Evolutionary conservation across 768 basidiomycete species (phyloP).

Genomic region (Boletus bicolor): DNA sequence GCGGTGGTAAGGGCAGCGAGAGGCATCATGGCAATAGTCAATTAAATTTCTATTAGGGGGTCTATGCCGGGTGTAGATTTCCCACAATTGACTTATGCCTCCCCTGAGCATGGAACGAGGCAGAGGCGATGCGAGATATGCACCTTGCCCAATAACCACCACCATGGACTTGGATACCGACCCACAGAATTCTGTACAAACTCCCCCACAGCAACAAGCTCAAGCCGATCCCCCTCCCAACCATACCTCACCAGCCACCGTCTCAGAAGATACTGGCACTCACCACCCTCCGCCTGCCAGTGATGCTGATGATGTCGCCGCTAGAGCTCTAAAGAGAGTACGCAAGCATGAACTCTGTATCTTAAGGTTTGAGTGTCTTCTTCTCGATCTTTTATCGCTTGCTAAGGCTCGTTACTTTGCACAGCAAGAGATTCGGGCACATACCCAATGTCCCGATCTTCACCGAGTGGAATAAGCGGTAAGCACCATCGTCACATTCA

Average conservation of each 20-base stretch:
- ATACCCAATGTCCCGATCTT: constrained; percentile 27
- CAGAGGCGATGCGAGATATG: neutral
- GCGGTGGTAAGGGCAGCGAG: neutral
- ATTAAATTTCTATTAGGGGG: neutral
- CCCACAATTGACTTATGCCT: neutral
- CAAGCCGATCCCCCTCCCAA: neutral
- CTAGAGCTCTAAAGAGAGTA: neutral
- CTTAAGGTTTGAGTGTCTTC: neutral
- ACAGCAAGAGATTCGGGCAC: constrained; percentile 23
- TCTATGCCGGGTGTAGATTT: neutral
- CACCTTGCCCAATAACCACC: constrained; percentile 16
- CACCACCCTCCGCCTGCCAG: neutral
- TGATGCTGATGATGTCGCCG: neutral
- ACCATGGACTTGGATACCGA: constrained; percentile 5
- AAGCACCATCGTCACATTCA: neutral
- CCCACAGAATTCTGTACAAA: neutral
- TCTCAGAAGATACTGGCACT: neutral
- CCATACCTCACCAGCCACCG: neutral
- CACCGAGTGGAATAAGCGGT: constrained; percentile 19
- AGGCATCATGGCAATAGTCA: neutral
- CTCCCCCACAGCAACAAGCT: neutral
- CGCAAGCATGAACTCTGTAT: neutral
- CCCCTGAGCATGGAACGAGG: neutral
- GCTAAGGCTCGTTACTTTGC: neutral
- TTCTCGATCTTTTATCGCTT: neutral